Evolutionary conservation across 169 alveolate genomes (phyloP).

Genomic region (Plasmodium berghei): DNA sequence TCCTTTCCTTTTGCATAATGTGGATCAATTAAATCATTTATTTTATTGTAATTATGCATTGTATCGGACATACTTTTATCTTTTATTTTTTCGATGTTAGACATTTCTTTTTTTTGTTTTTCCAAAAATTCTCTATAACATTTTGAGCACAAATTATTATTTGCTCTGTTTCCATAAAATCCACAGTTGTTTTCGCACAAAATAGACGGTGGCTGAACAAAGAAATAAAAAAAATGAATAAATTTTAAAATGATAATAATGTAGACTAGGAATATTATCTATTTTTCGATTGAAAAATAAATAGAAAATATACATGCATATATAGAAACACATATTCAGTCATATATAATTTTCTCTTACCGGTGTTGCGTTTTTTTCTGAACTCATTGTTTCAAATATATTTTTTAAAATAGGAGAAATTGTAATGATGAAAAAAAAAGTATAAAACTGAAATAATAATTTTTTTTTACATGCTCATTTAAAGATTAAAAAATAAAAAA

Average conservation of each 20-base stretch:
- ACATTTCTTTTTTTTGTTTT: conserved; percentile 75
- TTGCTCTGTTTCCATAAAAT: conserved; percentile 93
- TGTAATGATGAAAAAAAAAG: conserved; percentile 16
- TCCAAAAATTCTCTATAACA: conserved; percentile 90
- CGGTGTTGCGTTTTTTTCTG: conserved; percentile 73
- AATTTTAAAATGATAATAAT: neutral
- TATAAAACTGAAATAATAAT: conserved; percentile 13
- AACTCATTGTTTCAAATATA: conserved; percentile 43
- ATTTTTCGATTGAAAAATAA: neutral
- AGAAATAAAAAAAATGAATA: neutral
- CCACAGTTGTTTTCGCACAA: conserved; percentile 93
- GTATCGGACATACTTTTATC: conserved; percentile 39
- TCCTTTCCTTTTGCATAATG: conserved; percentile 13
- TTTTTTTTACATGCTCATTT: conserved; percentile 16
- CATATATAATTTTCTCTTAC: conserved; percentile 14
- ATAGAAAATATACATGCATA: neutral
- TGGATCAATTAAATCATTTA: conserved; percentile 31
- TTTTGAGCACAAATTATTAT: conserved; percentile 91
- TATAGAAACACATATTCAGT: neutral
- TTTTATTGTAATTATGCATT: conserved; percentile 9
- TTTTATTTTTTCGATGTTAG: conserved; percentile 37
- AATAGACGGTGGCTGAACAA: conserved; percentile 83
- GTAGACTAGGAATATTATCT: neutral
- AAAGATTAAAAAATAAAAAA: too few relatives aligned
- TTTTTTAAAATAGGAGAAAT: conserved; percentile 2